Evolutionary conservation across 805 yeast genomes (phyloP).

Genomic region (Priceomyces carsonii): DNA sequence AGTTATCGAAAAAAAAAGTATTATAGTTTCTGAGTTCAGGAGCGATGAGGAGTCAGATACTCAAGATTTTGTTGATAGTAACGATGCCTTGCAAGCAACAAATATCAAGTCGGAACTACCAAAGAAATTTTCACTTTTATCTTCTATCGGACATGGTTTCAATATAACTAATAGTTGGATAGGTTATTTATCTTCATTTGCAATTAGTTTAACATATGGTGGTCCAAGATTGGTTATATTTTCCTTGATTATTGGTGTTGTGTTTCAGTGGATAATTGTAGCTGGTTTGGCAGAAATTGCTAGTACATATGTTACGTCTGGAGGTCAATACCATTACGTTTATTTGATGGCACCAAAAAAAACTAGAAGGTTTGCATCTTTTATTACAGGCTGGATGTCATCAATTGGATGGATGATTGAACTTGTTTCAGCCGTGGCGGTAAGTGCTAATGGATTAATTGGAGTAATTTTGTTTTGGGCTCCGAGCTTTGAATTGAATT

Average conservation of each 20-base stretch:
- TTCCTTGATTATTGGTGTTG: slow-evolving; percentile 40
- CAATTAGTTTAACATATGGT: slow-evolving; percentile 43
- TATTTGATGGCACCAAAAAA: slow-evolving; percentile 39
- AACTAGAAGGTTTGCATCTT: slow-evolving; percentile 38
- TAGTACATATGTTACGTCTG: slow-evolving; percentile 42
- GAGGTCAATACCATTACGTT: slow-evolving; percentile 47
- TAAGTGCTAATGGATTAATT: slow-evolving; percentile 35
- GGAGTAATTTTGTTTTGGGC: slow-evolving; percentile 38
- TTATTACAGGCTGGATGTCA: slow-evolving; percentile 40
- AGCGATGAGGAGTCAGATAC: too few relatives aligned
- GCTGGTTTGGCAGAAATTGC: slow-evolving; percentile 40
- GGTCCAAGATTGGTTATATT: slow-evolving; percentile 43
- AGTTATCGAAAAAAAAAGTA: too few relatives aligned
- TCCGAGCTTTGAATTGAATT: slow-evolving; percentile 32
- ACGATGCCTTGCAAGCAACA: too few relatives aligned
- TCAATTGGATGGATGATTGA: slow-evolving; percentile 47
- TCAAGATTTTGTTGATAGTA: too few relatives aligned
- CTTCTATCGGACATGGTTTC: slow-evolving; percentile 43
- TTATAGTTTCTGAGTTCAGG: too few relatives aligned
- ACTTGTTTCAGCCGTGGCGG: slow-evolving; percentile 38
- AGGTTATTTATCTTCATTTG: slow-evolving; percentile 40
- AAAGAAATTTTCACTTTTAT: too few relatives aligned
- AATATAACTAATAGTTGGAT: slow-evolving; percentile 46
- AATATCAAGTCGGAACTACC: too few relatives aligned
- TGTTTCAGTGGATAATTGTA: slow-evolving; percentile 37